Base-by-base conservation (phyloP, 192 early-diverging fungal genomes). In the Podila verticillata region DNA sequence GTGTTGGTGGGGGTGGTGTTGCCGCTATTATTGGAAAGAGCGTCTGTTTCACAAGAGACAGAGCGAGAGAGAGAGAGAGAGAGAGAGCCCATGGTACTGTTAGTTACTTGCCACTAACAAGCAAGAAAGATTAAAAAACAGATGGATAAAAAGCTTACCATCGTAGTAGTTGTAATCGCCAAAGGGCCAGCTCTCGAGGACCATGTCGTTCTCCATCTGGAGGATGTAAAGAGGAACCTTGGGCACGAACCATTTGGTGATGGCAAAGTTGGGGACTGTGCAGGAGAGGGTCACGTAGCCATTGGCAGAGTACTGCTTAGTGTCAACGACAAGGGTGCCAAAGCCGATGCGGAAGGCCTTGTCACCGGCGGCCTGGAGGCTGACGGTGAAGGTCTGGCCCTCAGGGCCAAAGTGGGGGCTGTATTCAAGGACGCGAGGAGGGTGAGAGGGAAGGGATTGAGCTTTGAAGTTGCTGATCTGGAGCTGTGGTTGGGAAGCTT, bases 291-390 rank as follows among this genome's bases (percentile, higher is more conserved):
- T 82, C 12, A 80, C 78, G 44, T 81, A 75, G 59, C 81, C 81
- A 56, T 84, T 81, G 57, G 73, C 73, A 28, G 73, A 81, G 49
- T 84, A 79, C 47, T 84, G 86, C 51, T 84, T 85, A 1, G 86
- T 87, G 31, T 87, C 86, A 5, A 87, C 83, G n/a, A 86, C 81
- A n/a, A 87, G 64, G 5, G 73, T 72, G 24, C 86, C 86, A 49
- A 87, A 87, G 13, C 70, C 84, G 10, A 87, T 60, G 36, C 85
- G 85, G 49, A 87, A 69, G 31, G 68, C 24, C 20, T 56, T 68
- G n/a, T 73, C 63, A 29, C 77, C 32, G 36, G 35, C 63, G 19
- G 56, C 57, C 51, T 87, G 83, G 13, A 87, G 60, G 26, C 79
- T 75, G 5, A 83, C 83, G 15, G 80, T 75, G 48, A 87, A 62